phyloP scores from a whole-genome alignment of 2,329 filamentous ascomycete genomes.

The Juglanconis oblonga region DNA sequence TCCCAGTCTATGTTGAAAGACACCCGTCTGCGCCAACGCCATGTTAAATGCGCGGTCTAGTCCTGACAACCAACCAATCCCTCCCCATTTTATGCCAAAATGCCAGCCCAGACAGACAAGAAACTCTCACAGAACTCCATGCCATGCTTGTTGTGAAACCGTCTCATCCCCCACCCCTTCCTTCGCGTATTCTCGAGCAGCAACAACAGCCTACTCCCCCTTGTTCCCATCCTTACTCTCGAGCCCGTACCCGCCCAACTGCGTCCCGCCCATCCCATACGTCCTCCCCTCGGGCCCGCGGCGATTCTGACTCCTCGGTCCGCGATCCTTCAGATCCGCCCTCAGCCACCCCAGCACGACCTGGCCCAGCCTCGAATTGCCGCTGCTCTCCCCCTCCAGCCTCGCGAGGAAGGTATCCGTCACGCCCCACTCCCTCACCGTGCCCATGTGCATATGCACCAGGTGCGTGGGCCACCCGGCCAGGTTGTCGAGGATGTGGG shows the following conservation, averaged over 20 bases:
- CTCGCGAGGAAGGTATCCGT: slow-evolving; percentile 66
- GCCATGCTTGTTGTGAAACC: slow-evolving; percentile 11
- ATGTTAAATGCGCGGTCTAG: slow-evolving; percentile 17
- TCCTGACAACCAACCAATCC: background rate
- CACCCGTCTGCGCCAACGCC: slow-evolving; percentile 10
- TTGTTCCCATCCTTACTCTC: slow-evolving; percentile 39
- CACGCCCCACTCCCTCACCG: slow-evolving; percentile 80
- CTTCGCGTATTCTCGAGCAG: background rate
- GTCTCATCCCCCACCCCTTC: background rate
- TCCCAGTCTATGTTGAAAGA: slow-evolving; percentile 6
- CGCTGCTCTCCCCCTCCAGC: slow-evolving; percentile 43
- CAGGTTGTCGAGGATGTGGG: slow-evolving; percentile 93
- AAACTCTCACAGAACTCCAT: background rate
- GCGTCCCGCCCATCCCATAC: slow-evolving; percentile 50
- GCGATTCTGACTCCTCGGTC: slow-evolving; percentile 63
- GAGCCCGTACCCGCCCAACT: slow-evolving; percentile 56
- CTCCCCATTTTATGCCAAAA: background rate
- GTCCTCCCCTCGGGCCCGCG: slow-evolving; percentile 62
- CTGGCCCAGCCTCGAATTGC: slow-evolving; percentile 83
- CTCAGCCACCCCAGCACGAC: slow-evolving; percentile 85
- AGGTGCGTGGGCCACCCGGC: slow-evolving; percentile 93
- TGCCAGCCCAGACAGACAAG: background rate
- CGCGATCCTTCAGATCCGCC: slow-evolving; percentile 74
- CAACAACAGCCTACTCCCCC: background rate
- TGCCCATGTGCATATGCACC: slow-evolving; percentile 90